phyloP scores from a whole-genome alignment of 441 rosid species.

The Arabidopsis hybrid region DNA sequence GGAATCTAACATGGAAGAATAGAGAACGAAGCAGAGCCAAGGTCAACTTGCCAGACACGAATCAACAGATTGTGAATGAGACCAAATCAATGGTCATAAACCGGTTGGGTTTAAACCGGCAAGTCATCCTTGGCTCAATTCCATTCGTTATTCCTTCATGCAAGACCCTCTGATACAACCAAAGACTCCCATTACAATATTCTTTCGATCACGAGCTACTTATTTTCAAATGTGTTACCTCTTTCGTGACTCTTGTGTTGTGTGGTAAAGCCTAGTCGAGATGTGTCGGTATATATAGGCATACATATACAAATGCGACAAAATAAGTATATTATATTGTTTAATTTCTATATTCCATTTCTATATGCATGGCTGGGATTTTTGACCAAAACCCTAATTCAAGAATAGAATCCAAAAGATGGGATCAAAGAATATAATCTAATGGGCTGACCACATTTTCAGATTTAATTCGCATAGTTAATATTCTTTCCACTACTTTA shows the following conservation, averaged over 20 bases:
- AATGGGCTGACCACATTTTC: constrained; percentile 32
- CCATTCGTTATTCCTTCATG: constrained; percentile 36
- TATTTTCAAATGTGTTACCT: background rate
- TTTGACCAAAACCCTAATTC: constrained; percentile 38
- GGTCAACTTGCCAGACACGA: constrained; percentile 44
- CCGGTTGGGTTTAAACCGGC: constrained; percentile 41
- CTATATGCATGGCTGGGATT: constrained; percentile 33
- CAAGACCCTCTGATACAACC: constrained; percentile 38
- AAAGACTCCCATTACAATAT: constrained; percentile 4
- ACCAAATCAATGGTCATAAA: constrained; percentile 30
- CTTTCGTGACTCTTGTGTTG: constrained; percentile 1
- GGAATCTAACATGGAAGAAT: constrained; percentile 35
- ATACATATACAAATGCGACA: constrained; percentile 1
- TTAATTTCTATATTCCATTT: constrained; percentile 21
- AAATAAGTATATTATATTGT: background rate
- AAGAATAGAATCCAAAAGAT: constrained; percentile 25
- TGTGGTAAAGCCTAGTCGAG: constrained; percentile 25
- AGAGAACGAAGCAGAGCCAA: constrained; percentile 43
- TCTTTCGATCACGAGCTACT: constrained; percentile 15
- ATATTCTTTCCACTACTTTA: constrained; percentile 33
- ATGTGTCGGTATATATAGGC: constrained; percentile 29
- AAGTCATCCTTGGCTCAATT: constrained; percentile 48
- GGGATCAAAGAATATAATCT: constrained; percentile 36
- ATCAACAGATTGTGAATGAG: constrained; percentile 15
- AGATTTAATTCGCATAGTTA: constrained; percentile 17